A percentile compares a stretch with the other conserved stretches of the same genome.
Evolutionary conservation across 768 basidiomycete genomes (phyloP).

Genomic region (Scleroderma citrinum): DNA sequence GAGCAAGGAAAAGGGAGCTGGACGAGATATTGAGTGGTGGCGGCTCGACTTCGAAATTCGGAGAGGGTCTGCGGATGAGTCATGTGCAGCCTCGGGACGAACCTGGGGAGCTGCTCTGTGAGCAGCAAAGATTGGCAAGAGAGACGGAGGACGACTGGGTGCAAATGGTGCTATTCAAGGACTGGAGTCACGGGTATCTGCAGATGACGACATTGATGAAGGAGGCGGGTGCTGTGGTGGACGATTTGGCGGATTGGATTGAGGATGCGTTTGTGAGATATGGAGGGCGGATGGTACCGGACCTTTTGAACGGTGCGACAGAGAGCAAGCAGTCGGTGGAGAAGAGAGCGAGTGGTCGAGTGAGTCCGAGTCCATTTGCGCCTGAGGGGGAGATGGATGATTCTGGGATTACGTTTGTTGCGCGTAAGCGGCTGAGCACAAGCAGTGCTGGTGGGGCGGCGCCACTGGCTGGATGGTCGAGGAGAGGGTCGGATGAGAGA

Average conservation of each 20-base stretch:
- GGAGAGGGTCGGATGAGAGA: constrained; percentile 17
- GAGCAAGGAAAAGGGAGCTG: constrained; percentile 70
- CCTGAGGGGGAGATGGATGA: constrained; percentile 68
- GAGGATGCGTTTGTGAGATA: constrained; percentile 57
- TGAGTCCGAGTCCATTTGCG: constrained; percentile 26
- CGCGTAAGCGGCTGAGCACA: constrained; percentile 40
- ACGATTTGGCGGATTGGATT: constrained; percentile 90
- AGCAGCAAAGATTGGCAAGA: constrained; percentile 51
- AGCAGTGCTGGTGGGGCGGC: constrained; percentile 15
- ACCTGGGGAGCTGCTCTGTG: constrained; percentile 43
- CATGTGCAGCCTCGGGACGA: constrained; percentile 28
- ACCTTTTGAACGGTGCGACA: neutral
- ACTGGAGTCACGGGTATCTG: constrained; percentile 96
- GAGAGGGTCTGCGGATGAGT: constrained; percentile 61
- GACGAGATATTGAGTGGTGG: constrained; percentile 39
- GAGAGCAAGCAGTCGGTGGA: too few relatives aligned
- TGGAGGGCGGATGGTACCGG: constrained; percentile 17
- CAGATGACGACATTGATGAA: constrained; percentile 89
- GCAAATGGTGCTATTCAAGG: constrained; percentile 85
- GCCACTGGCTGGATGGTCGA: too few relatives aligned
- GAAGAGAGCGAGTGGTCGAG: neutral
- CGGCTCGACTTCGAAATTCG: constrained; percentile 54
- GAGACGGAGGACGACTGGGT: constrained; percentile 95
- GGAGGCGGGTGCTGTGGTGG: constrained; percentile 73
- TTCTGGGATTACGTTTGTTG: constrained; percentile 62